phyloP scores from a whole-genome alignment of 2,329 filamentous ascomycete genomes.

The Ascochyta clinopodiicola region DNA sequence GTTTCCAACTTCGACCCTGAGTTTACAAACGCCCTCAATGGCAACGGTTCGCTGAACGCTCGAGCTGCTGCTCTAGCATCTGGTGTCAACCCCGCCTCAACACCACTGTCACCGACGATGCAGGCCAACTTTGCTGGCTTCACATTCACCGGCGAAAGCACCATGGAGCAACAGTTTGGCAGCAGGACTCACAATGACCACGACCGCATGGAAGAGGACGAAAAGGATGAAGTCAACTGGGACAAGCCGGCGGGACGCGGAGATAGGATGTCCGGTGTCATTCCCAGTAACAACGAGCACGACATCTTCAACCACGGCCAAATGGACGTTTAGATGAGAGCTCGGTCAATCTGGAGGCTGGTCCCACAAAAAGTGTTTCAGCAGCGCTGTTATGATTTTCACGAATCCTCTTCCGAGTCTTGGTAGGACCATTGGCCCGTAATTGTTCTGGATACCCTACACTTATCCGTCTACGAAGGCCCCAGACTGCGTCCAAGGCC shows the following conservation, averaged over 20 bases:
- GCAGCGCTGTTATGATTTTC: conserved; percentile 27
- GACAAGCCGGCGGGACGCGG: conserved; percentile 50
- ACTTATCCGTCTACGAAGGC: conserved; percentile 25
- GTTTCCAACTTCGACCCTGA: conserved; percentile 99
- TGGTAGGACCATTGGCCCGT: conserved; percentile 6
- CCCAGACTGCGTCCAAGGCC: conserved; percentile 31
- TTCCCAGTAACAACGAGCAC: conserved; percentile 53
- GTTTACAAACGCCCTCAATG: conserved; percentile 92
- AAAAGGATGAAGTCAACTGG: conserved; percentile 52
- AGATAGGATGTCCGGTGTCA: conserved; percentile 61
- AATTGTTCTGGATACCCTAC: conserved; percentile 39
- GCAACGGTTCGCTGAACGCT: conserved; percentile 85
- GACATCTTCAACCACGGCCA: conserved; percentile 57
- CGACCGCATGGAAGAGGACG: conserved; percentile 55
- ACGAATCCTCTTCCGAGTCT: conserved; percentile 6
- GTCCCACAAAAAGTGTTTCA: conserved; percentile 42
- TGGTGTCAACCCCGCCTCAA: conserved; percentile 82
- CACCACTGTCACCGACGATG: conserved; percentile 90
- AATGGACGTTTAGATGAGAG: conserved; percentile 42
- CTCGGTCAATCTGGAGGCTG: conserved; percentile 4
- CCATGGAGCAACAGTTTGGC: conserved; percentile 81
- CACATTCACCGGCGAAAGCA: conserved; percentile 98
- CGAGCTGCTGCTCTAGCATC: conserved; percentile 85
- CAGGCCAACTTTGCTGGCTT: conserved; percentile 99
- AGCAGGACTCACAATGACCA: conserved; percentile 47